Conservation (phyloP, 495 filamentous ascomycete genomes). For the Xylaria grammica region DNA sequence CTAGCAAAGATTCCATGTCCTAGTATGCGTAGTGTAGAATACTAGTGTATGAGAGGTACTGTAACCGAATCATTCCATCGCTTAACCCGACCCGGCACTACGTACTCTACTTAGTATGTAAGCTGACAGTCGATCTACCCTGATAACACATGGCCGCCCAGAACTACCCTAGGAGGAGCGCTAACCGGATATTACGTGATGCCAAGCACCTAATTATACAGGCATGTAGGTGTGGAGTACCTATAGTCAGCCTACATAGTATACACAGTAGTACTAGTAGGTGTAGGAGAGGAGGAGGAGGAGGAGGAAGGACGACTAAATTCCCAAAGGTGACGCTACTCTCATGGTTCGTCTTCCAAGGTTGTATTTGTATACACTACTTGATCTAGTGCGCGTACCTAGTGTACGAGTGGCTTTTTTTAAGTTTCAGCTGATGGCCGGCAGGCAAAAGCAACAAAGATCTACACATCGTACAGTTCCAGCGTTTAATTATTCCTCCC, state of each 20-base stretch:
- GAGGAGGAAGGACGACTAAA: background rate
- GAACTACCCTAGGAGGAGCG: background rate
- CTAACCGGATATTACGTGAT: conserved; percentile 13
- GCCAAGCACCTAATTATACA: background rate
- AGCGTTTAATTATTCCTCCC: background rate
- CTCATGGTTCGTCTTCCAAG: background rate
- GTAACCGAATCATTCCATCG: background rate
- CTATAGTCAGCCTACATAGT: too few species aligned
- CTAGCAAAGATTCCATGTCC: too few species aligned
- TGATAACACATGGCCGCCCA: conserved; percentile 8
- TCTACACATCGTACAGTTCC: background rate
- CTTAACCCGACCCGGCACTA: too few species aligned
- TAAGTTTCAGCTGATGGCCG: background rate
- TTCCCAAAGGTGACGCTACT: background rate
- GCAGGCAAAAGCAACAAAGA: conserved; percentile 1
- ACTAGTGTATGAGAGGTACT: too few species aligned
- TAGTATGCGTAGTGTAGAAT: too few species aligned
- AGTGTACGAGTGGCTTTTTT: conserved; percentile 5
- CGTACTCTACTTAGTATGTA: too few species aligned
- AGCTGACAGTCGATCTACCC: conserved; percentile 12
- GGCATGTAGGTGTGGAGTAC: too few species aligned
- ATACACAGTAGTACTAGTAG: too few species aligned
- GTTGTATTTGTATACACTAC: conserved; percentile 15
- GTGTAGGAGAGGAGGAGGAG: too few species aligned
- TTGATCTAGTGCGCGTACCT: background rate